phyloP scores from a whole-genome alignment of 306 rosid species.

The Rosa multiflora region DNA sequence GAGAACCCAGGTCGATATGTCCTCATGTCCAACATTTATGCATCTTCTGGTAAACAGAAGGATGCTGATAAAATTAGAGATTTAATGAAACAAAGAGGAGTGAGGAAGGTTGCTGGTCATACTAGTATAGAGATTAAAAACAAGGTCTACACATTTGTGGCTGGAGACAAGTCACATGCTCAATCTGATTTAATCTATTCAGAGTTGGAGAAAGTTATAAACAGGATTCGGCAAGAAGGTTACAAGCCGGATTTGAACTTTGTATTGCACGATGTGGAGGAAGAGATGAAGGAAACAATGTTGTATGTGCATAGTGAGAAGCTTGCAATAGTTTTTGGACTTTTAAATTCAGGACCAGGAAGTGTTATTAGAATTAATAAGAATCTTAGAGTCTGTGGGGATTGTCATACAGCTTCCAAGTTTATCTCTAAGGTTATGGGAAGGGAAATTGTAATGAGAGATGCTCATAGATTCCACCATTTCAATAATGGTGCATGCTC shows the following conservation, averaged over 20 bases:
- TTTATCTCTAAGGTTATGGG: constrained; percentile 36
- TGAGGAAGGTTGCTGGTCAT: constrained; percentile 43
- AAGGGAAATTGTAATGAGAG: constrained; percentile 43
- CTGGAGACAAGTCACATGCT: constrained; percentile 38
- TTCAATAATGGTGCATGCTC: constrained; percentile 45
- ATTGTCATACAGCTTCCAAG: constrained; percentile 42
- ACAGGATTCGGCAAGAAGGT: no score
- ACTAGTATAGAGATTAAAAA: constrained; percentile 36
- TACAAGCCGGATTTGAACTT: no score
- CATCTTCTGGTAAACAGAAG: constrained; percentile 30
- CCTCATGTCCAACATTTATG: constrained; percentile 44
- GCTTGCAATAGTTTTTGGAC: no score
- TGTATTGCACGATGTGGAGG: no score
- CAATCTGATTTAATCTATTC: constrained; percentile 10
- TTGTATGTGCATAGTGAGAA: no score
- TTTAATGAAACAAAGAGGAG: constrained; percentile 37
- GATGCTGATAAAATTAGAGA: constrained; percentile 37
- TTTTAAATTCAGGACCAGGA: no score
- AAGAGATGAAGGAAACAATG: no score
- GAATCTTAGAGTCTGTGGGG: constrained; percentile 40
- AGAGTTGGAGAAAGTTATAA: constrained; percentile 21
- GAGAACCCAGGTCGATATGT: constrained; percentile 41
- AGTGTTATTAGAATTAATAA: no score
- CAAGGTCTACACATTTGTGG: constrained; percentile 43
- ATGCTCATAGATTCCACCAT: constrained; percentile 45